These are phyloP conservation scores for Aspergillus ellipticus DNA, from an alignment of 495 filamentous ascomycete genomes.

Conservation along the genomic window DNA sequence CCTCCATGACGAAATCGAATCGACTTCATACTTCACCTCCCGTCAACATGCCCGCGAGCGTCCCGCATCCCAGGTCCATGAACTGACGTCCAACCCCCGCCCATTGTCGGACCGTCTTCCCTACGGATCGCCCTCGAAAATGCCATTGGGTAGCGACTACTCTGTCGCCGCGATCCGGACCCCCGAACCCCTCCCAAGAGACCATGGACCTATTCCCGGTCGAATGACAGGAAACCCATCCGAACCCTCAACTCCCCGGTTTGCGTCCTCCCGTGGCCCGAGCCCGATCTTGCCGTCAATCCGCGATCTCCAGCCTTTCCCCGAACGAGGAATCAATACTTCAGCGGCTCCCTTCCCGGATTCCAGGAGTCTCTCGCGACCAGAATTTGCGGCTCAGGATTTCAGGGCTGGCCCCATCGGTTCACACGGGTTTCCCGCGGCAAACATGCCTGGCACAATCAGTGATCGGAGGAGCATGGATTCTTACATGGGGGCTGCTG, in stretches of 20 bases:
- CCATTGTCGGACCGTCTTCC: constrained; percentile 24
- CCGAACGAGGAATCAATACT: constrained; percentile 25
- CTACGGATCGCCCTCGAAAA: constrained; percentile 18
- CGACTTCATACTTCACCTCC: constrained; percentile 36
- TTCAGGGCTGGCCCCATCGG: constrained; percentile 20
- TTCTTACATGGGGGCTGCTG: constrained; percentile 17
- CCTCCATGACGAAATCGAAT: constrained; percentile 48
- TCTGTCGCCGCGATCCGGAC: constrained; percentile 14
- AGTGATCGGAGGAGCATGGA: constrained; percentile 27
- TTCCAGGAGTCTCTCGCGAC: constrained; percentile 25
- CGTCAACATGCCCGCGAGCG: constrained; percentile 33
- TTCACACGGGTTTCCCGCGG: constrained; percentile 10
- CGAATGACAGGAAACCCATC: constrained; percentile 11
- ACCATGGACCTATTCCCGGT: constrained; percentile 9
- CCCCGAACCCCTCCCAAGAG: constrained; percentile 13
- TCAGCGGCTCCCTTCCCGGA: constrained; percentile 28
- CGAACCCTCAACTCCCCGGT: constrained; percentile 13
- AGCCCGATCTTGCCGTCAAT: constrained; percentile 43
- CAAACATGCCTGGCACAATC: constrained; percentile 19
- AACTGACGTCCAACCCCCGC: constrained; percentile 29
- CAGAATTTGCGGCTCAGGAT: constrained; percentile 28
- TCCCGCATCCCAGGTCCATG: constrained; percentile 29
- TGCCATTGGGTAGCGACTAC: constrained; percentile 29
- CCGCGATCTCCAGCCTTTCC: constrained; percentile 37
- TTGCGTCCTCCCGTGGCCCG: constrained; percentile 31